Conservation (phyloP, 805 yeast genomes). For the Starmerella khaoyaiensis region DNA sequence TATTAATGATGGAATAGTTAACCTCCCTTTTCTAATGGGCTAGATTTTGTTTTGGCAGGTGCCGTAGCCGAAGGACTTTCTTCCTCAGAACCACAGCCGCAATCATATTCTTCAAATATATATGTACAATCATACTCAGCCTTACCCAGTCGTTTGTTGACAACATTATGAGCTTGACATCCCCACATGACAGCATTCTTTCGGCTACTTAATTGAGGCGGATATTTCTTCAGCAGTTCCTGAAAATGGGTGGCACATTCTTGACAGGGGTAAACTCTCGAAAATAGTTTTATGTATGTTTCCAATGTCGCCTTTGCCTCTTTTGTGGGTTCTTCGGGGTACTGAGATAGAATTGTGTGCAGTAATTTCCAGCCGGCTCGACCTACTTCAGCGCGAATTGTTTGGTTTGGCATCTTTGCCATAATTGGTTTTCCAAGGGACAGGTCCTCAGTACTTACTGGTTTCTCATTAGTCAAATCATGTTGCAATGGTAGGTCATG, state of each 20-base stretch:
- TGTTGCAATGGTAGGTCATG: not conserved
- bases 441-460: constrained; percentile 1
- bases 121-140: constrained; percentile 70
- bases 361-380: constrained; percentile 83
- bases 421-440: constrained; percentile 46
- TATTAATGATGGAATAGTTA: too few species aligned
- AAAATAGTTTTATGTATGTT: constrained; percentile 58
- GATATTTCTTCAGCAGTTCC: constrained; percentile 50
- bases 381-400: constrained; percentile 72
- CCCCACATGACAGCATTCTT: constrained; percentile 91
- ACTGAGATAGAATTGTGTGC: constrained; percentile 85
- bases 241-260: constrained; percentile 92
- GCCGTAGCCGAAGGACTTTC: constrained; percentile 29
- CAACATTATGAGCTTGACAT: constrained; percentile 79
- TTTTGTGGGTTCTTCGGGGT: constrained; percentile 66
- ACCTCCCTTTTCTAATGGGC: not conserved
- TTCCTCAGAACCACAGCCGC: constrained; percentile 86
- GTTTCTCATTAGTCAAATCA: not conserved
- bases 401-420: constrained; percentile 89
- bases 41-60: not conserved
- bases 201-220: constrained; percentile 72
- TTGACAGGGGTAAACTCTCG: constrained; percentile 92
- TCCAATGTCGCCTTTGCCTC: constrained; percentile 51
- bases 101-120: constrained; percentile 81
- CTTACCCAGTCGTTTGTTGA: constrained; percentile 58